Base-by-base conservation (phyloP, 371 early-diverging fungal species). In the Conidiobolus incongruus region DNA sequence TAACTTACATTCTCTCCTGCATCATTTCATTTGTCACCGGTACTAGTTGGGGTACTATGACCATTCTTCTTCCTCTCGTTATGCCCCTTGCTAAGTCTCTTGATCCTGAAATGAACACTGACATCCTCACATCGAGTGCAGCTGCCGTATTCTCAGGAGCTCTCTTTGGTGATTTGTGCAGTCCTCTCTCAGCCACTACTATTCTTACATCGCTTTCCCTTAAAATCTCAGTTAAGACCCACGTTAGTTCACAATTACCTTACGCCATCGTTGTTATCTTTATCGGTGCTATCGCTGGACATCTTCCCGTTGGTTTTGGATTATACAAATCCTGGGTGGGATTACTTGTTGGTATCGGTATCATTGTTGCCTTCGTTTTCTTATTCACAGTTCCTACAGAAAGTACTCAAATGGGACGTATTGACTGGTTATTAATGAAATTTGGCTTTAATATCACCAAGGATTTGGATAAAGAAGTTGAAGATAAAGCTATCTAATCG, bases 31-130 rank as follows among this genome's bases (percentile, higher is more conserved):
- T 46, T 21, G 20, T 20, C 2, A 46, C 46, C 7, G 46, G 46
- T 30, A 46, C 46, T 22, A 38, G 38, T 3, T 46, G 46, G 46
- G 46, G 46, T 13, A 46, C 46, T 21, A 46, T 46, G 46, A 31
- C 38, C n/a, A 46, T 46, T 13, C 28, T 46, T 28, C 22, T 46
- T 15, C 46, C 46, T 5, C 22, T 46, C 10, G 46, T 26, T 10
- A 46, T 46, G 37, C 46, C 46, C 2, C 21, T 46, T 1, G 46
- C 36, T 13, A 2, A 13, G 2, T 38, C 36, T 22, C 16, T 26
- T n/a, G 15, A 13, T 19, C n/a, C 13, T 17, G 39, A 38, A 5
- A 13, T 11, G 5, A 30, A 40, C n/a, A 10, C 23, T 16, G 19
- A 21, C 31, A 16, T 41, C n/a, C 4, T 45, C 19, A 30, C 38